Evolutionary conservation across 768 basidiomycete species (phyloP), one percentile per base, ranked within the genome.

Genomic region (Clitopilus hobsonii): DNA sequence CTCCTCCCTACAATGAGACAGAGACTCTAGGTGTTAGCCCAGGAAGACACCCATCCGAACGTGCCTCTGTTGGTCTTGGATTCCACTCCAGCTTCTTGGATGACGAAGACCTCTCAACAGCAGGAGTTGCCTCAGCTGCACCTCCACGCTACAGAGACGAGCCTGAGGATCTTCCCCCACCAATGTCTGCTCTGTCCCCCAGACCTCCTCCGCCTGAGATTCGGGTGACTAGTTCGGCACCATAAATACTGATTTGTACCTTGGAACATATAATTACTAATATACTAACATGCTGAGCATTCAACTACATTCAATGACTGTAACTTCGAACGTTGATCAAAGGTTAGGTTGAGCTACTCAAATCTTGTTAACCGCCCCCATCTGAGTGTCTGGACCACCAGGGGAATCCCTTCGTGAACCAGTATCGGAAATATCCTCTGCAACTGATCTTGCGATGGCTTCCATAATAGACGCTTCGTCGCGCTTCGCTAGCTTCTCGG

Each of bases 51-150:
- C 70, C 67, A 4, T 63, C 58, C 52, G 65, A 67, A 20, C 66
- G 69, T 23, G 60, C 71, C 48, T 72, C 66, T 45, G 72, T 72
- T 7, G 74, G 72, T 2, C 63, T 83, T 4, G 82, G 77, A 4
- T 87, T 88, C 71, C 90, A 94, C 67, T 84, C 89, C 20, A 88
- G 84, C 38, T 92, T 93, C 74, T 69, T 92, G 61, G 89, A 90
- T 27, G 92, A 94, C 63, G 91, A 91, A 54, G 85, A 86, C 5
- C 64, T 70, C 3, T 68, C 70, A 3, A 69, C 71, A 6, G 68
- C 70, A 23, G 68, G 68, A 20, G 49, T 51, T n/a, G 27, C 49
- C 27, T 67, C 65, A 11, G 58, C 66, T 16, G 59, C 60, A 36
- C 62, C 71, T 18, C 61, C 71, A 22, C 63, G 64, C 60, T 80